Percentiles rank a stretch among this genome's conserved stretches.
phyloP scores from a whole-genome alignment of 805 yeast genomes.

The Ascoidea rubescens region DNA sequence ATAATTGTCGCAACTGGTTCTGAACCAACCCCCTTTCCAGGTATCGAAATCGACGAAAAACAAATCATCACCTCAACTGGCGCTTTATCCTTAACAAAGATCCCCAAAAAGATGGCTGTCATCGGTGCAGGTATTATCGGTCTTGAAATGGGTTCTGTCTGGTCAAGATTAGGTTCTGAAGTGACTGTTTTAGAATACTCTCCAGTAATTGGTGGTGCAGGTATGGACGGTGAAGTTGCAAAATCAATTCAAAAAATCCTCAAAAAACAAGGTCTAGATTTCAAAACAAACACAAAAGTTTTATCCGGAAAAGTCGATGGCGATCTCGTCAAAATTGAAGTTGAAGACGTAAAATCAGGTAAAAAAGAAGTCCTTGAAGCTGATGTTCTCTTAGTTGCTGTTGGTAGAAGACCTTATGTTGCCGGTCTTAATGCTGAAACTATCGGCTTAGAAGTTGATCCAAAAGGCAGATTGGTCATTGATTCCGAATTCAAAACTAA shows the following conservation, averaged over 20 bases:
- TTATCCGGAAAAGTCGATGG: conserved; percentile 78
- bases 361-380: conserved; percentile 69
- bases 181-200: conserved; percentile 91
- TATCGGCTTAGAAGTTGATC: conserved; percentile 81
- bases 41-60: conserved; percentile 91
- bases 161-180: conserved; percentile 88
- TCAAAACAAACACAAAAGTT: conserved; percentile 88
- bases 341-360: conserved; percentile 82
- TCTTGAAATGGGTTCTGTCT: conserved; percentile 97
- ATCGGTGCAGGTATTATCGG: conserved; percentile 99
- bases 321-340: conserved; percentile 73
- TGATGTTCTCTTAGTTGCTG: conserved; percentile 90
- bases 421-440: conserved; percentile 80
- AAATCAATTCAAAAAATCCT: conserved; percentile 80
- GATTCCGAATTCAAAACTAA: conserved; percentile 90
- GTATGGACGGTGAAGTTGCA: conserved; percentile 95
- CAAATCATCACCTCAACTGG: conserved; percentile 96
- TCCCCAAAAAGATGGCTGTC: conserved; percentile 84
- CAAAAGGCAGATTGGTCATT: conserved; percentile 85
- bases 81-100: conserved; percentile 66
- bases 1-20: conserved; percentile 97
- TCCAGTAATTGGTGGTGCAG: conserved; percentile 78
- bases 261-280: conserved; percentile 88
- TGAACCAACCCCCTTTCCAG: conserved; percentile 98
- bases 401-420: conserved; percentile 97